Evolutionary conservation across 2,329 filamentous ascomycete species (phyloP).

Genomic region (Talaromyces sp.): DNA sequence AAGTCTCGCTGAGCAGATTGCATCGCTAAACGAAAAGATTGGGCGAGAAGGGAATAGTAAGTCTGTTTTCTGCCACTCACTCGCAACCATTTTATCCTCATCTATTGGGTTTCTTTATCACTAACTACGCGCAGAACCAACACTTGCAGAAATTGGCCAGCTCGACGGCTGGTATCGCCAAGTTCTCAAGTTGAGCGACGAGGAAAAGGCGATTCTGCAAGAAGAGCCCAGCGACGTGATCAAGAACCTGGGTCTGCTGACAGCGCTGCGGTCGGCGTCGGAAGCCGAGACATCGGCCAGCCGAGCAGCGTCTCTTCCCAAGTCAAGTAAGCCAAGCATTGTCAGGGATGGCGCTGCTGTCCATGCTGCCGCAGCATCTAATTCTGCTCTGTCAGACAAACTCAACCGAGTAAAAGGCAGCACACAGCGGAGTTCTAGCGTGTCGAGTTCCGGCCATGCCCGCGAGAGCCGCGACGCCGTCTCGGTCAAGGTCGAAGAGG

Average conservation of each 20-base stretch:
- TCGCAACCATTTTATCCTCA: background rate
- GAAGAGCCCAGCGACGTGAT: conserved; percentile 48
- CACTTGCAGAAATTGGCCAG: conserved; percentile 36
- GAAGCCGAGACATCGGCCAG: conserved; percentile 41
- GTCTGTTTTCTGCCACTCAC: conserved; percentile 15
- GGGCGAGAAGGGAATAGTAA: conserved; percentile 37
- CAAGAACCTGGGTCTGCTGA: conserved; percentile 46
- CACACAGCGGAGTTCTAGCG: conserved; percentile 36
- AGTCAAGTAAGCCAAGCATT: conserved; percentile 41
- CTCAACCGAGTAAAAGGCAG: conserved; percentile 39
- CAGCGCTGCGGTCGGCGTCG: conserved; percentile 43
- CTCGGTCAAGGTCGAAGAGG: conserved; percentile 41
- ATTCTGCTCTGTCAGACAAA: conserved; percentile 35
- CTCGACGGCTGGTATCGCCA: conserved; percentile 44
- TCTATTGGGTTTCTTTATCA: background rate
- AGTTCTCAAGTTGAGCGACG: conserved; percentile 43
- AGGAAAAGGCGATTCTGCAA: conserved; percentile 43
- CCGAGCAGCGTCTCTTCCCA: conserved; percentile 32
- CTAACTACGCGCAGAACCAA: conserved; percentile 23
- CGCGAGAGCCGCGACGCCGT: conserved; percentile 30
- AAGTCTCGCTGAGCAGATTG: conserved; percentile 35
- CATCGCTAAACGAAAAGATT: conserved; percentile 40
- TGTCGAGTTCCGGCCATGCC: conserved; percentile 37
- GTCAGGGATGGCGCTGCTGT: conserved; percentile 37
- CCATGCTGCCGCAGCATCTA: conserved; percentile 43